phyloP scores from a whole-genome alignment of 768 basidiomycete genomes.

The Suillus alpinus region DNA sequence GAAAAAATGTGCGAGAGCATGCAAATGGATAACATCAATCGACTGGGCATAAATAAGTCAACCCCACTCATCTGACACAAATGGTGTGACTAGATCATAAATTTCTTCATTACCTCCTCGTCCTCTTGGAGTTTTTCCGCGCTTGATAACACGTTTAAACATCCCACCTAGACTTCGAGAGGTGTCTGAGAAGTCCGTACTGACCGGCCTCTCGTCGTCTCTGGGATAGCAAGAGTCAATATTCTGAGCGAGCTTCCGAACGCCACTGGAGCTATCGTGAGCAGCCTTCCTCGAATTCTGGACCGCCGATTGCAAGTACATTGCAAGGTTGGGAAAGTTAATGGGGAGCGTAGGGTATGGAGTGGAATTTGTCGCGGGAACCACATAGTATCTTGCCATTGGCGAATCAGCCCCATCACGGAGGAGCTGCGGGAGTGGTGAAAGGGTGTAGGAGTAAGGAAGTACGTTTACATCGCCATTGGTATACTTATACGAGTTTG shows the following conservation, averaged over 20 bases:
- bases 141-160: conserved; percentile 60
- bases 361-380: conserved; percentile 56
- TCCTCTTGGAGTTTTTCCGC: conserved; percentile 44
- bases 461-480: conserved; percentile 62
- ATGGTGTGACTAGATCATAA: conserved; percentile 80
- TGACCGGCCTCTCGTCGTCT: conserved; percentile 24
- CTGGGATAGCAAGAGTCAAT: conserved; percentile 65
- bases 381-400: conserved; percentile 67
- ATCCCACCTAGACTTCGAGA: conserved; percentile 45
- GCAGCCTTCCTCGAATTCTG: conserved; percentile 63
- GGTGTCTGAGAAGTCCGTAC: conserved; percentile 34
- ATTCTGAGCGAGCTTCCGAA: conserved; percentile 68
- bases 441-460: conserved; percentile 70
- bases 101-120: conserved; percentile 71
- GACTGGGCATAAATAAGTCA: conserved; percentile 22
- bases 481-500: conserved; percentile 45
- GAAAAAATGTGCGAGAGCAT: background rate
- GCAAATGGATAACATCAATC: background rate
- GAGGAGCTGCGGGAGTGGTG: conserved; percentile 57
- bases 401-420: conserved; percentile 61
- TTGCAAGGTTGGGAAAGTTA: conserved; percentile 69
- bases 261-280: conserved; percentile 56
- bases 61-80: conserved; percentile 74
- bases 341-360: conserved; percentile 75
- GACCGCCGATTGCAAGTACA: conserved; percentile 70